Conservation (phyloP, 2,329 filamentous ascomycete species). For the Fusarium goolgardi region DNA sequence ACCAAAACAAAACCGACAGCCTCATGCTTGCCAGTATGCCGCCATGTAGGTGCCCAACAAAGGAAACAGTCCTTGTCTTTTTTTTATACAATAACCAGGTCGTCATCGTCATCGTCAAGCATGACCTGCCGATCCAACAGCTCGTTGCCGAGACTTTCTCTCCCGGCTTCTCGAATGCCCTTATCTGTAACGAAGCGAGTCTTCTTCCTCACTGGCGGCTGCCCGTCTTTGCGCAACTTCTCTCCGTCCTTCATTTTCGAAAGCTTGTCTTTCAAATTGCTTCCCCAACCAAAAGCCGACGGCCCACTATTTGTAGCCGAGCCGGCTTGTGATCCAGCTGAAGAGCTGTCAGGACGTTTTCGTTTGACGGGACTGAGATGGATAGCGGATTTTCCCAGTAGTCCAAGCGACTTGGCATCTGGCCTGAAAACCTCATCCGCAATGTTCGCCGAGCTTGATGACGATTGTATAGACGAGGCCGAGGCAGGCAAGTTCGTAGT, state of each 20-base stretch:
- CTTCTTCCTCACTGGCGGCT: conserved; percentile 72
- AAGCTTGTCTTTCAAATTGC: conserved; percentile 65
- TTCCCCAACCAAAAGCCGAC: conserved; percentile 67
- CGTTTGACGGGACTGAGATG: conserved; percentile 71
- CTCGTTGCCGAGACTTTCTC: conserved; percentile 76
- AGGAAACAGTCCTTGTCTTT: conserved; percentile 29
- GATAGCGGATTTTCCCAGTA: conserved; percentile 57
- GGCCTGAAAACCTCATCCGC: conserved; percentile 50
- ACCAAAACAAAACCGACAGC: conserved; percentile 17
- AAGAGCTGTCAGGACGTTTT: conserved; percentile 63
- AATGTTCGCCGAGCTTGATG: conserved; percentile 31
- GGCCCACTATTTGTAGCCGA: conserved; percentile 45
- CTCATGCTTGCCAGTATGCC: conserved; percentile 39
- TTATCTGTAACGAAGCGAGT: conserved; percentile 83
- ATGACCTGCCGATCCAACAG: conserved; percentile 51
- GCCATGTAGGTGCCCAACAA: conserved; percentile 23
- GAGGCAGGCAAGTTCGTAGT: conserved; percentile 20
- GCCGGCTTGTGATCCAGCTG: conserved; percentile 54
- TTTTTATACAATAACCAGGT: conserved; percentile 60
- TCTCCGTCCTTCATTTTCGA: conserved; percentile 71
- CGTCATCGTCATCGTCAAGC: conserved; percentile 63
- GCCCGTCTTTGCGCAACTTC: conserved; percentile 54
- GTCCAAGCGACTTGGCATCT: conserved; percentile 57
- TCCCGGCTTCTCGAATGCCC: conserved; percentile 80
- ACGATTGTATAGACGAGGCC: conserved; percentile 29